Conservation (phyloP, 805 yeast species). For the Myxozyma mucilagina region DNA sequence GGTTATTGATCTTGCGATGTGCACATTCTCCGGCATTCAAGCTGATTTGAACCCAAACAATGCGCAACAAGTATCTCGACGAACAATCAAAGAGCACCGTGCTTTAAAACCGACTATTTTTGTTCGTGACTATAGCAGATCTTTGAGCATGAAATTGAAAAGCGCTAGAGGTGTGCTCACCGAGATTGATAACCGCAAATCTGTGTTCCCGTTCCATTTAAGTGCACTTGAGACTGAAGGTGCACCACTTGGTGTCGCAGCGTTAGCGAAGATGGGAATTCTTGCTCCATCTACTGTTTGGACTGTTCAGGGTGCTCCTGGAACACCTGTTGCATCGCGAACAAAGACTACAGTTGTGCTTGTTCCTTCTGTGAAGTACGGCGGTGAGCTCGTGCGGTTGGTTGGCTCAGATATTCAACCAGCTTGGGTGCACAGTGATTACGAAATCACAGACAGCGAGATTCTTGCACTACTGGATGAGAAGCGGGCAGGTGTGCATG, state of each 20-base stretch:
- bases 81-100: conserved; percentile 37
- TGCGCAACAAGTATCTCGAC: conserved; percentile 35
- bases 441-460: conserved; percentile 53
- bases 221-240: conserved; percentile 37
- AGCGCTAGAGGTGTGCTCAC: conserved; percentile 70
- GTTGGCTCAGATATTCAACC: conserved; percentile 80
- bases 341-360: conserved; percentile 76
- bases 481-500: conserved; percentile 13
- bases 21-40: conserved; percentile 53
- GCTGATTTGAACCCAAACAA: conserved; percentile 48
- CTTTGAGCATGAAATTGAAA: conserved; percentile 56
- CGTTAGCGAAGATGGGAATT: conserved; percentile 12
- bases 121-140: conserved; percentile 72
- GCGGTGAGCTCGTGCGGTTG: conserved; percentile 65
- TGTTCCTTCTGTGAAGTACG: conserved; percentile 43
- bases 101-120: conserved; percentile 61
- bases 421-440: conserved; percentile 84
- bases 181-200: conserved; percentile 66
- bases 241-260: conserved; percentile 27
- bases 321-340: conserved; percentile 67
- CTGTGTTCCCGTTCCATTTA: conserved; percentile 84
- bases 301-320: conserved; percentile 32
- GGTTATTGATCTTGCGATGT: conserved; percentile 77
- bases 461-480: conserved; percentile 6
- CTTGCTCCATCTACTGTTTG: conserved; percentile 17